Conservation (phyloP, 441 rosid species). For the Sinapis alba region DNA sequence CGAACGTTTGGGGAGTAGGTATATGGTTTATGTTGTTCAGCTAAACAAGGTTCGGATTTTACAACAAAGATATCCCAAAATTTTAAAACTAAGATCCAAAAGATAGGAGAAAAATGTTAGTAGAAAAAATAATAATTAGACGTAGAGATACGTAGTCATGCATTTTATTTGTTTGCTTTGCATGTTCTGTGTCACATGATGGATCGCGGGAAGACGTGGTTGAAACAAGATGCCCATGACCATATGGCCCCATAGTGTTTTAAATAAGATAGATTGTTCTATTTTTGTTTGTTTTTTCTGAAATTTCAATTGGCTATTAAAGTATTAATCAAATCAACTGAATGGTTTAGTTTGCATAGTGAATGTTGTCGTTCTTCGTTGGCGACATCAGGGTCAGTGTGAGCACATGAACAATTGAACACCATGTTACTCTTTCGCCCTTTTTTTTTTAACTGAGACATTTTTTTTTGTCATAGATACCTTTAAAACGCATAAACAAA, state of each 20-base stretch:
- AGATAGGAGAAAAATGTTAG: background rate
- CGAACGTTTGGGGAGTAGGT: background rate
- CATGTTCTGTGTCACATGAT: constrained; percentile 75
- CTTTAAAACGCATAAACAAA: too few relatives aligned
- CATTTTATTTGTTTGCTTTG: constrained; percentile 12
- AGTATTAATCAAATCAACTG: constrained; percentile 33
- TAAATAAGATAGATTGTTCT: background rate
- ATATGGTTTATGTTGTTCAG: background rate
- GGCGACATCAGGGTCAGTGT: constrained; percentile 50
- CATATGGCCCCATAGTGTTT: constrained; percentile 42
- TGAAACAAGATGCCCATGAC: constrained; percentile 37
- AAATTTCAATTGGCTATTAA: constrained; percentile 15
- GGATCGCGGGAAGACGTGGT: constrained; percentile 40
- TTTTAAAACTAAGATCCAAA: background rate
- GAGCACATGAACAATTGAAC: constrained; percentile 59
- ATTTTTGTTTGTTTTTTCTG: background rate
- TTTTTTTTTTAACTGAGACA: background rate
- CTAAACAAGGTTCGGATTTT: background rate
- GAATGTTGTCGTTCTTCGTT: constrained; percentile 40
- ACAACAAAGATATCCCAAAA: background rate
- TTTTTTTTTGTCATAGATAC: constrained; percentile 2
- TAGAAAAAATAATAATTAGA: background rate
- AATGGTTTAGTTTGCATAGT: constrained; percentile 42
- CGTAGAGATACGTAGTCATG: constrained; percentile 27
- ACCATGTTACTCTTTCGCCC: constrained; percentile 69